Conservation (phyloP, 2,329 filamentous ascomycete species). For the Venturia effusa region DNA sequence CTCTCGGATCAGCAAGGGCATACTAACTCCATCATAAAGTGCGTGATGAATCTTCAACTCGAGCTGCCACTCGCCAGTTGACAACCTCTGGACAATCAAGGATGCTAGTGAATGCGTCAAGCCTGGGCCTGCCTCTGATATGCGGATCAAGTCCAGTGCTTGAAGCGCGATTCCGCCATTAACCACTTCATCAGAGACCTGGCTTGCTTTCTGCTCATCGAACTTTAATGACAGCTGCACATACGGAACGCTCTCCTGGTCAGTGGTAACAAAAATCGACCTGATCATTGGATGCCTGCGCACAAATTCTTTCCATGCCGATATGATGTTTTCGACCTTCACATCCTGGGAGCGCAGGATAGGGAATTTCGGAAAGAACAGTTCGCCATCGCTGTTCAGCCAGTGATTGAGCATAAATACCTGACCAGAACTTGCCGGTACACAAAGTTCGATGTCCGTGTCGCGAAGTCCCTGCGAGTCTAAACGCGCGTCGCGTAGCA, state of each 20-base stretch:
- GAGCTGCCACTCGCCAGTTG: constrained; percentile 23
- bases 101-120: constrained; percentile 23
- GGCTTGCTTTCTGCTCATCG: constrained; percentile 10
- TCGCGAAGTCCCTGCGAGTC: constrained; percentile 30
- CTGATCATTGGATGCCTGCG: constrained; percentile 52
- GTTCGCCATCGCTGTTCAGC: constrained; percentile 52
- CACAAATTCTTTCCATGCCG: constrained; percentile 53
- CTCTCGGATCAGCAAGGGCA: constrained; percentile 51
- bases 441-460: constrained; percentile 41
- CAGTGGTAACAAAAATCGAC: constrained; percentile 51
- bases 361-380: constrained; percentile 66
- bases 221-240: constrained; percentile 50
- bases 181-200: constrained; percentile 14
- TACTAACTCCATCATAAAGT: constrained; percentile 75
- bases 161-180: constrained; percentile 5
- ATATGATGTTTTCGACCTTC: constrained; percentile 32
- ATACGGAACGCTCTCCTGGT: constrained; percentile 38
- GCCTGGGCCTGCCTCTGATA: neutral
- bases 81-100: constrained; percentile 24
- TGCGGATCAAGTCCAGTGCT: neutral
- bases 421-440: constrained; percentile 69
- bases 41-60: constrained; percentile 64
- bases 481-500: neutral
- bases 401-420: constrained; percentile 70
- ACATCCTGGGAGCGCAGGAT: constrained; percentile 41